Base-by-base conservation (phyloP, 2,329 filamentous ascomycete species). In the Verticillium nonalfalfae region DNA sequence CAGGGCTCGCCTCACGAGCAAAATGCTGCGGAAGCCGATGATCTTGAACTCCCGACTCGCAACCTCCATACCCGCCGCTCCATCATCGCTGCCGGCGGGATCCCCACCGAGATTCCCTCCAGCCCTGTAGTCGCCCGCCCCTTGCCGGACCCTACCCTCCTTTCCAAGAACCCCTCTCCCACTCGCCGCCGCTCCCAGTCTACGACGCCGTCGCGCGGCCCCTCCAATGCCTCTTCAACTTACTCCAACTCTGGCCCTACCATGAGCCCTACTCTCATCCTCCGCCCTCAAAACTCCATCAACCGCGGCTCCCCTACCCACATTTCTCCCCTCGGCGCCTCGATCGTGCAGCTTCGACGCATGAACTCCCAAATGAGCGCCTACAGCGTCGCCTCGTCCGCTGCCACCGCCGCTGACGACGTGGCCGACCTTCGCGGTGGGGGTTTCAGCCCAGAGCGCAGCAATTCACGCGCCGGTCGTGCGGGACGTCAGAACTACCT, bases 301-400 rank as follows among this genome's bases (percentile, higher is more conserved):
- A 34, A 36, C 55, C 55, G n/a, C 14, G 55, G 35, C 34, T 58
- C 56, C 35, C 56, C 56, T 5, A 54, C 34, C 14, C 58, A 45
- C 58, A 54, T 59, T 14, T 55, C 58, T 11, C 58, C 58, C 5
- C 58, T 59, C 2, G 35, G 26, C 3, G 34, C 45, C 9, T 59
- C 58, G 31, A 59, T 59, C 58, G 33, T 59, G 18, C 79, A 84
- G 69, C 78, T 86, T 61, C 78, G 83, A 10, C 76, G 82, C 58
- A 85, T 85, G 82, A 85, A 86, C 72, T 84, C 80, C 70, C 72
- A 79, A 59, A 67, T 82, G 55, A 82, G 78, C 66, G 73, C 76
- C 2, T 73, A 76, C 60, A 81, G 79, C 72, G 69, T 71, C 18
- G 73, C 74, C 1, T 78, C 79, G 0, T 66, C 74, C 54, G 67